phyloP scores from a whole-genome alignment of 1,284 basidiomycete genomes.

The Malassezia sp. region DNA sequence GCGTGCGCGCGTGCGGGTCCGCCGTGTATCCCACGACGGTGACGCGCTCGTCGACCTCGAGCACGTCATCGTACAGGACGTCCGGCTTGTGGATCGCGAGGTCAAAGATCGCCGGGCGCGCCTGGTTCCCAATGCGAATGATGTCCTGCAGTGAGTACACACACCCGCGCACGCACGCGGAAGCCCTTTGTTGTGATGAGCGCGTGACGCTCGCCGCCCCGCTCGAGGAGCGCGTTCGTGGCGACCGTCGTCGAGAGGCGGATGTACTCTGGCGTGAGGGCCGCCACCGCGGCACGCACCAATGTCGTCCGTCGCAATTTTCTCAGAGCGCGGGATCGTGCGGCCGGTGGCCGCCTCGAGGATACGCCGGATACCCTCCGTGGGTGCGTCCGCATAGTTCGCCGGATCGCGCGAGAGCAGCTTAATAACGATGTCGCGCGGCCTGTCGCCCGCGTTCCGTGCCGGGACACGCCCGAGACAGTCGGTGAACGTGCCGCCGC shows the following conservation, averaged over 20 bases:
- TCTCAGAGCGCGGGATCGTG: conserved; percentile 57
- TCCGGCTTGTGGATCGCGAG: conserved; percentile 54
- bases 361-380: conserved; percentile 82
- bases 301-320: conserved; percentile 69
- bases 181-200: conserved; percentile 85
- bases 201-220: conserved; percentile 82
- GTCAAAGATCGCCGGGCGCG: conserved; percentile 61
- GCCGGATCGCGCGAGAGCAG: conserved; percentile 48
- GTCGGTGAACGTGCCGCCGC: conserved; percentile 46
- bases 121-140: conserved; percentile 81
- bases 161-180: conserved; percentile 48
- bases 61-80: conserved; percentile 65
- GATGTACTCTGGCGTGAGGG: conserved; percentile 61
- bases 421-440: conserved; percentile 47
- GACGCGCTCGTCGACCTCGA: conserved; percentile 88
- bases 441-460: conserved; percentile 6
- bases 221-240: conserved; percentile 87
- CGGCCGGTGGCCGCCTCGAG: conserved; percentile 65
- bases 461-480: conserved; percentile 30
- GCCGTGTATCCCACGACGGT: conserved; percentile 84
- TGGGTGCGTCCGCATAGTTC: conserved; percentile 91
- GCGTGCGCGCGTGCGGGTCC: conserved; percentile 66
- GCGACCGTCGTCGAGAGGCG: conserved; percentile 88
- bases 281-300: conserved; percentile 49
- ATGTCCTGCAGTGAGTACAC: conserved; percentile 55